Base-by-base conservation (phyloP, 768 basidiomycete species). In the Pleurotus cornucopiae region DNA sequence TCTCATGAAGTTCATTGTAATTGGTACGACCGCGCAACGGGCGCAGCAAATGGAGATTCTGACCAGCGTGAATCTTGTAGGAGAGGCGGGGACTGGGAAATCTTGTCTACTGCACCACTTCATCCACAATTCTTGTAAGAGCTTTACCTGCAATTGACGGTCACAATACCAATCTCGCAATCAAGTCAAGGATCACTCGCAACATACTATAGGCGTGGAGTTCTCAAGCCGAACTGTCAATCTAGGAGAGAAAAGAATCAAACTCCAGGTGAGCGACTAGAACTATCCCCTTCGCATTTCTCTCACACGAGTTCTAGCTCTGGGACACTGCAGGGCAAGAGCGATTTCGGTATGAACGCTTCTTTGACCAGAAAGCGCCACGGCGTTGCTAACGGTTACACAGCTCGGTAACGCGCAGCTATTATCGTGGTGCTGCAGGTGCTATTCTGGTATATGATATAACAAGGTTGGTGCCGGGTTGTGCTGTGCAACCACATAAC, bases 251-350 rank as follows among this genome's bases (percentile, higher is more conserved):
- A 92, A 94, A 73, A 83, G 89, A 61, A 93, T 97, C 62, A 98
- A 97, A 71, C 80, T 98, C 39, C 96, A 98, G 84, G 94, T 94
- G 46, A 60, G 81, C 64, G 12, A 47, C 51, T 53, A 57, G 47
- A 25, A 26, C 59, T 16, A 44, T 34, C 43, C 46, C 54, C 62
- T 57, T 63, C 51, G 57, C 58, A 58, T 44, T 61, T 61, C 58
- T 30, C 25, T 20, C 56, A 46, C 61, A 43, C 47, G 45, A 34
- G 45, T n/a, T 45, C 41, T 61, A 96, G 93, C 74, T 96, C 46
- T 98, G 96, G 95, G 95, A 97, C 69, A 95, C 94, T 18, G 96
- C 95, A 30, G 96, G 96, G 14, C 96, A 98, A 73, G 95, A 97
- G 71, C 80, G 95, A 60, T 95, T 96, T 69, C 81, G 94, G 86